Evolutionary conservation across 2,329 filamentous ascomycete genomes (phyloP), one percentile per base, ranked within the genome.

Genomic region (Shiraia bambusicola): DNA sequence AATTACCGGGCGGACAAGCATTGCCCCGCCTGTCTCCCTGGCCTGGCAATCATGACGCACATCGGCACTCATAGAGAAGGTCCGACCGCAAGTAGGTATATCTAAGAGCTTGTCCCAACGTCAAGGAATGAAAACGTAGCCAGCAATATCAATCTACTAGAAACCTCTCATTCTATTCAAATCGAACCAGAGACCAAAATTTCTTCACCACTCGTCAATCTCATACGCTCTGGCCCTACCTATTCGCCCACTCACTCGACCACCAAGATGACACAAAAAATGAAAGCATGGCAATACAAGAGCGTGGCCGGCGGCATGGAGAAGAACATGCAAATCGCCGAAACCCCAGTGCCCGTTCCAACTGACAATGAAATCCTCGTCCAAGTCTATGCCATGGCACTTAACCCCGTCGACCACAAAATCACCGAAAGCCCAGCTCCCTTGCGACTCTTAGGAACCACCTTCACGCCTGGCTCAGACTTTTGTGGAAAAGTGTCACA

Each of bases 391-490:
- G 69, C 73, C 42, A 71, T 73, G 17, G 68, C 76, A 16, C 59
- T 85, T 49, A 86, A 86, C 58, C 82, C 82, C 0, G 77, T 78
- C 19, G 84, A 87, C 71, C 79, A 82, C 73, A 86, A 86, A 63
- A 50, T 79, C 2, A 71, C 78, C 8, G 81, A 85, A 56, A 65
- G 75, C 19, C 63, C 73, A 0, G 36, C 54, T 27, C 51, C 51
- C 1, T 22, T 59, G 10, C 50, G 47, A 15, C 43, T 58, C 4
- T 15, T 74, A 2, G 40, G 78, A 5, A 61, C 72, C 4, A 66
- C 67, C 15, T 42, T 67, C 28, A 45, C 68, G 6, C 73, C 73
- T 0, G 73, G 73, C 13, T 69, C 74, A 52, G 80, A 83, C 54
- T 76, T 78, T 49, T 69, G 70, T 49, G 80, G 80, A 16, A 68